Evolutionary conservation across 352 stramenopile species (phyloP), one percentile per base, ranked within the genome.

Genomic region (Bremia lactucae): DNA sequence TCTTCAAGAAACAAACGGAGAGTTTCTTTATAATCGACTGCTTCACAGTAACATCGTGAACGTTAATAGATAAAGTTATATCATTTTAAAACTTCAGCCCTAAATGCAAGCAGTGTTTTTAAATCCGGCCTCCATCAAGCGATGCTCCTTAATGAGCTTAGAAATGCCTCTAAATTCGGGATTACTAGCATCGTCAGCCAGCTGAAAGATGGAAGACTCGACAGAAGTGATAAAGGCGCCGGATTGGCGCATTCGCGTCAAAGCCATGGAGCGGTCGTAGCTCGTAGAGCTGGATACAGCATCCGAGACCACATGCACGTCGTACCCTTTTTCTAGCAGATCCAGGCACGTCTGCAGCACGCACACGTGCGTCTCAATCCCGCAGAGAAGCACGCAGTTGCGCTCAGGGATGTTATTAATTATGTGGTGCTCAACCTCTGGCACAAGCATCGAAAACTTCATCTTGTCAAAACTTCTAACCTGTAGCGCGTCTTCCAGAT

Each of bases 371-470:
- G 74, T 82, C 69, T 99, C 96, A 38, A 99, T 98, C 18, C 96
- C 96, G 31, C 97, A 97, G n/a, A 99, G 64, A 24, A 97, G 73
- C 33, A 95, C 77, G 5, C 83, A 93, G 55, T 68, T 87, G 55
- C 70, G 72, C 41, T 75, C 51, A 14, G 52, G 49, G 40, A 68
- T 60, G 26, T 54, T 55, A 10, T 28, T 45, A 19, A 64, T 45
- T 25, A 98, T 47, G 50, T 97, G 68, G 20, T 60, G 47, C 21
- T 78, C 63, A 9, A 97, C 86, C 47, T 98, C 92, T 18, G 72
- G 61, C n/a, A 93, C 97, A 28, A 97, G 62, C 96, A 98, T 99
- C 11, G 85, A 97, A 66, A 99, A 99, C 42, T 95, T 72, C 59
- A 95, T 98, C 78, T 99, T 99, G 70, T 98, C 88, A 49, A 97